These are phyloP conservation scores for Kwoniella heveanensis DNA, from an alignment of 768 basidiomycete genomes.

Conservation along the genomic window DNA sequence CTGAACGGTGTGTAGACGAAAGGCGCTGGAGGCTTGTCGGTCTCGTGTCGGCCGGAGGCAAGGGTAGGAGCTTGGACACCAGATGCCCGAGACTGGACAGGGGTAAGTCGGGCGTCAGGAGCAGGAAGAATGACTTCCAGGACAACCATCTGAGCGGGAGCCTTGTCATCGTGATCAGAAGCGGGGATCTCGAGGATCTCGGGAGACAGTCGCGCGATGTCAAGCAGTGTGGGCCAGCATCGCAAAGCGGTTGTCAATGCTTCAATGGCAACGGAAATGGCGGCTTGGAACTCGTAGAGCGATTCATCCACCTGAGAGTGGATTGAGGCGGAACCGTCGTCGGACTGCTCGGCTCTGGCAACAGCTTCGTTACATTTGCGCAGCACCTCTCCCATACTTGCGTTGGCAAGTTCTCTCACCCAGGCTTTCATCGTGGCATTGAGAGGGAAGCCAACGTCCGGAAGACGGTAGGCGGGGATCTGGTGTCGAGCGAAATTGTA, in stretches of 20 bases:
- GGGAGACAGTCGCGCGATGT: constrained; percentile 49
- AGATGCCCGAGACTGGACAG: constrained; percentile 44
- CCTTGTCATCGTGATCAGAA: constrained; percentile 47
- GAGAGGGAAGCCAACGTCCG: constrained; percentile 52
- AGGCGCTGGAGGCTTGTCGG: constrained; percentile 51
- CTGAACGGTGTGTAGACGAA: constrained; percentile 55
- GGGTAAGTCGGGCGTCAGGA: constrained; percentile 39
- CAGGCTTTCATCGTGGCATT: constrained; percentile 42
- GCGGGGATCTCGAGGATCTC: constrained; percentile 55
- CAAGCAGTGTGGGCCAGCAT: constrained; percentile 48
- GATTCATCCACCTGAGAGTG: constrained; percentile 39
- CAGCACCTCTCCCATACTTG: constrained; percentile 49
- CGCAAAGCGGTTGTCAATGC: constrained; percentile 49
- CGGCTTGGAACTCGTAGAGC: constrained; percentile 54
- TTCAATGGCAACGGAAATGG: constrained; percentile 54
- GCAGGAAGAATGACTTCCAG: constrained; percentile 52
- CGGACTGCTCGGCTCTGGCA: constrained; percentile 35
- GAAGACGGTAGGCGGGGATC: constrained; percentile 57
- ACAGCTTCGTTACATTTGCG: constrained; percentile 45
- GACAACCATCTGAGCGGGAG: constrained; percentile 54
- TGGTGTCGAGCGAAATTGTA: constrained; percentile 57
- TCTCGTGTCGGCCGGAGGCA: constrained; percentile 29
- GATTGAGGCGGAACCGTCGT: constrained; percentile 28
- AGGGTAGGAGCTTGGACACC: constrained; percentile 38
- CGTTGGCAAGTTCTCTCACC: constrained; percentile 43